Evolutionary conservation across 108 stramenopile species (phyloP).

Genomic region (Cyclotella kingstonii): DNA sequence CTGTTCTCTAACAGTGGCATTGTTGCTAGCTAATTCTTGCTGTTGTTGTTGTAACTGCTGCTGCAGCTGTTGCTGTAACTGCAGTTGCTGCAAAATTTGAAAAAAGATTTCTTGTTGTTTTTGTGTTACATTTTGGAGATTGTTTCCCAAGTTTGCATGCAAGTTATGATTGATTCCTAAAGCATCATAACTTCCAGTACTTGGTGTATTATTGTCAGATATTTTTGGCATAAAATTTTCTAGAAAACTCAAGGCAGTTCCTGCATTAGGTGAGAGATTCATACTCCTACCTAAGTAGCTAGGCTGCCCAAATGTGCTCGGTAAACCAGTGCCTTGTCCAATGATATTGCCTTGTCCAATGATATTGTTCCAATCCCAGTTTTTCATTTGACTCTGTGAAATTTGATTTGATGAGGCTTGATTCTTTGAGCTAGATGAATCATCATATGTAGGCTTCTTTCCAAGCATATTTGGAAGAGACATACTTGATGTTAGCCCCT

Average conservation of each 20-base stretch:
- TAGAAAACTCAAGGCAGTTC: conserved; percentile 6
- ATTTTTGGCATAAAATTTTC: conserved; percentile 1
- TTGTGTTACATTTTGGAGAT: conserved; percentile 50
- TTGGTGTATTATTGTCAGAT: conserved; percentile 28
- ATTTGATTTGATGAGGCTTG: conserved; percentile 34
- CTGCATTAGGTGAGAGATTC: conserved; percentile 22
- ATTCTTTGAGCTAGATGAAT: conserved; percentile 81
- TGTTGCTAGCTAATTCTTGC: neutral
- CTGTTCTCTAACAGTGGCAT: neutral
- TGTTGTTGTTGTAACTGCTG: neutral
- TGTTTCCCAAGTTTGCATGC: conserved; percentile 49
- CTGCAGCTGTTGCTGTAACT: conserved; percentile 6
- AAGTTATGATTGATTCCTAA: neutral
- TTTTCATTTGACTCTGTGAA: conserved; percentile 75
- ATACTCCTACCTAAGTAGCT: neutral
- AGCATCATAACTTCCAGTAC: conserved; percentile 15
- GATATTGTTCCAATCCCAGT: conserved; percentile 38
- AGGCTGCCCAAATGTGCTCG: neutral
- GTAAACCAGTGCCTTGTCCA: neutral
- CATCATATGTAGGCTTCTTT: conserved; percentile 72
- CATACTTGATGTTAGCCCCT: conserved; percentile 49
- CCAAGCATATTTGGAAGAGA: conserved; percentile 78
- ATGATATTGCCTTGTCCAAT: neutral
- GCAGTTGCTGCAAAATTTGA: conserved; percentile 12
- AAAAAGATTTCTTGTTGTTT: conserved; percentile 8